phyloP scores from a whole-genome alignment of 805 yeast genomes.

The Ogataea nonfermentans region DNA sequence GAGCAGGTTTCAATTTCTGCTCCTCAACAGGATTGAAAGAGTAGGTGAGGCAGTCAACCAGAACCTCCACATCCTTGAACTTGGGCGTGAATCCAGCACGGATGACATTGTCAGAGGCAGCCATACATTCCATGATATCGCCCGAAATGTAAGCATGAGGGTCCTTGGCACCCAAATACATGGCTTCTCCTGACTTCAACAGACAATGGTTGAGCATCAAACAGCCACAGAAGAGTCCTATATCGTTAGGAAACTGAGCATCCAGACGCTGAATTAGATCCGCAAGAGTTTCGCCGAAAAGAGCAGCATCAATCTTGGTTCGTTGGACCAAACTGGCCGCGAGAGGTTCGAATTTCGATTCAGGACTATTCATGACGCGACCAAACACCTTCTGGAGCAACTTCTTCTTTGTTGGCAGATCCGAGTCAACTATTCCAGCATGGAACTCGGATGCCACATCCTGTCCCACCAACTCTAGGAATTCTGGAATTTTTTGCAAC shows the following conservation, averaged over 20 bases:
- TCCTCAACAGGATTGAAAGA: conserved; percentile 84
- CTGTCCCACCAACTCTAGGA: conserved; percentile 65
- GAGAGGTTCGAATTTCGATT: conserved; percentile 49
- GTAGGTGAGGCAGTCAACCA: conserved; percentile 90
- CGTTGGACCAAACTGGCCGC: conserved; percentile 68
- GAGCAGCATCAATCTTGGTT: conserved; percentile 55
- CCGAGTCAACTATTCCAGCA: conserved; percentile 42
- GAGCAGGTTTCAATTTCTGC: conserved; percentile 77
- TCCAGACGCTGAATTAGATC: conserved; percentile 73
- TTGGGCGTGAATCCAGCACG: conserved; percentile 99
- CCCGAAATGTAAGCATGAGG: conserved; percentile 98
- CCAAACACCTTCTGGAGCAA: conserved; percentile 75
- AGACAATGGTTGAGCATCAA: conserved; percentile 84
- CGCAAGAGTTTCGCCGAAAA: conserved; percentile 61
- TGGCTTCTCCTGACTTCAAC: conserved; percentile 87
- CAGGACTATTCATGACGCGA: conserved; percentile 80
- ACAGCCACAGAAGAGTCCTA: conserved; percentile 96
- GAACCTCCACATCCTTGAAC: conserved; percentile 89
- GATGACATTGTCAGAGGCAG: conserved; percentile 97
- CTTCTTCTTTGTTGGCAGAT: conserved; percentile 57
- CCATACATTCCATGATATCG: conserved; percentile 99
- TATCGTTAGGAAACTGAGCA: conserved; percentile 87
- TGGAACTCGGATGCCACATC: conserved; percentile 55
- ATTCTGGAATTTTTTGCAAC: conserved; percentile 73
- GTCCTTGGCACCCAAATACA: conserved; percentile 93